Conservation (phyloP, 495 filamentous ascomycete genomes). For the Penicillium diatomitis region DNA sequence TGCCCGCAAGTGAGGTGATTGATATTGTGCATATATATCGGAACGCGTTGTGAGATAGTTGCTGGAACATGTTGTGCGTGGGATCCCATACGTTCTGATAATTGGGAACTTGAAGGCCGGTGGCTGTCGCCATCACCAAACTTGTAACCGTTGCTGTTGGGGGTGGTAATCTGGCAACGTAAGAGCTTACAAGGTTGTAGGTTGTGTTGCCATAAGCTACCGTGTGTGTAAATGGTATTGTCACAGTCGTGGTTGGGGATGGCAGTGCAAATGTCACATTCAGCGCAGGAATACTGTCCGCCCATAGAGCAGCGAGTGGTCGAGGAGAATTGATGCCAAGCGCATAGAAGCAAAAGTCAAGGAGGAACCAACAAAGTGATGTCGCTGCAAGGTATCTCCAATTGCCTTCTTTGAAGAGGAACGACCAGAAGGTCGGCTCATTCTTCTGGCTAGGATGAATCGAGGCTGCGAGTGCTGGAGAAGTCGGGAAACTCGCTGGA, state of each 20-base stretch:
- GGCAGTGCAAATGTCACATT: background rate
- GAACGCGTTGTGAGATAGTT: slow-evolving; percentile 13
- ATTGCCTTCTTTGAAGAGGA: slow-evolving; percentile 21
- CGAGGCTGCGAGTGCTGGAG: background rate
- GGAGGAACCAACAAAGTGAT: slow-evolving; percentile 26
- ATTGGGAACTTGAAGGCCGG: slow-evolving; percentile 3
- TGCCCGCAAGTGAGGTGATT: slow-evolving; percentile 13
- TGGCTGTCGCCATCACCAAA: slow-evolving; percentile 1
- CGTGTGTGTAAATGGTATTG: background rate
- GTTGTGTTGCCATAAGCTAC: background rate
- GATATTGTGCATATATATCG: slow-evolving; percentile 21
- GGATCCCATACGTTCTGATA: slow-evolving; percentile 3
- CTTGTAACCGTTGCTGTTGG: slow-evolving; percentile 1
- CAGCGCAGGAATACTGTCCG: background rate
- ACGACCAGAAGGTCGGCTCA: slow-evolving; percentile 15
- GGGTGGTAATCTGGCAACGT: slow-evolving; percentile 11
- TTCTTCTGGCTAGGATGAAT: background rate
- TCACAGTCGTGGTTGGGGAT: slow-evolving; percentile 1
- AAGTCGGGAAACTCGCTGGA: background rate
- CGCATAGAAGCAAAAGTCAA: slow-evolving; percentile 37
- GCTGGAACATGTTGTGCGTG: slow-evolving; percentile 11
- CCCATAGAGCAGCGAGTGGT: slow-evolving; percentile 3
- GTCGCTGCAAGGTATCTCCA: slow-evolving; percentile 30
- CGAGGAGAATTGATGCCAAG: slow-evolving; percentile 30
- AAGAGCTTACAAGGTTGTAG: slow-evolving; percentile 7